phyloP scores from a whole-genome alignment of 805 yeast species.

The Saturnispora mendoncae region DNA sequence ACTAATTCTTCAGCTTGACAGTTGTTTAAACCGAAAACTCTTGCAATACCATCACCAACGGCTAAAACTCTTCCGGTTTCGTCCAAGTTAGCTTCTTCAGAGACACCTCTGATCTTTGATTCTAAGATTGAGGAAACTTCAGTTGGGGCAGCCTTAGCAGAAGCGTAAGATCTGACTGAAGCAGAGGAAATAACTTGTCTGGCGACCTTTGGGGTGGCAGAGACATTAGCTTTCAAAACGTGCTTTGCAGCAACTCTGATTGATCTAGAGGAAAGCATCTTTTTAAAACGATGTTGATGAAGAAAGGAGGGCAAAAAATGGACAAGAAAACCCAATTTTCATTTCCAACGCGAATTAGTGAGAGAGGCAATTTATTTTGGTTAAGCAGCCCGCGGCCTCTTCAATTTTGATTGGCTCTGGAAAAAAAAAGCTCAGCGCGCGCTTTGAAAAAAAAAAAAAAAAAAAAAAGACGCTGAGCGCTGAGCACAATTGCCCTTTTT shows the following conservation, averaged over 20 bases:
- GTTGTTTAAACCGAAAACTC: conserved; percentile 99
- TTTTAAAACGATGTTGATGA: conserved; percentile 14
- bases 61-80: conserved; percentile 99
- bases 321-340: conserved; percentile 11
- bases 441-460: neutral
- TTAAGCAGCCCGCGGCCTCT: conserved; percentile 8
- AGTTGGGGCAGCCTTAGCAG: conserved; percentile 97
- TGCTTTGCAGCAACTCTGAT: conserved; percentile 80
- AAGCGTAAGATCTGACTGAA: conserved; percentile 74
- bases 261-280: conserved; percentile 81
- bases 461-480: too few relatives aligned
- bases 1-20: conserved; percentile 99
- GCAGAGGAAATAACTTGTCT: conserved; percentile 37
- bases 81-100: conserved; percentile 93
- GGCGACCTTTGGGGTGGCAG: conserved; percentile 45
- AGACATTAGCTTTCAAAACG: conserved; percentile 48
- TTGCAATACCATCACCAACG: conserved; percentile 99
- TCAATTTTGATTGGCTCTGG: conserved; percentile 8
- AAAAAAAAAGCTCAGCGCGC: neutral
- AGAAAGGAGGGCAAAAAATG: conserved; percentile 2
- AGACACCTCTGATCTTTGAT: conserved; percentile 98
- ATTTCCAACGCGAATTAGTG: neutral
- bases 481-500: too few relatives aligned
- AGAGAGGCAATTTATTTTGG: neutral
- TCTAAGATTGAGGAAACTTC: conserved; percentile 98